Conservation (phyloP, 768 basidiomycete genomes). For the Kwoniella bestiolae region DNA sequence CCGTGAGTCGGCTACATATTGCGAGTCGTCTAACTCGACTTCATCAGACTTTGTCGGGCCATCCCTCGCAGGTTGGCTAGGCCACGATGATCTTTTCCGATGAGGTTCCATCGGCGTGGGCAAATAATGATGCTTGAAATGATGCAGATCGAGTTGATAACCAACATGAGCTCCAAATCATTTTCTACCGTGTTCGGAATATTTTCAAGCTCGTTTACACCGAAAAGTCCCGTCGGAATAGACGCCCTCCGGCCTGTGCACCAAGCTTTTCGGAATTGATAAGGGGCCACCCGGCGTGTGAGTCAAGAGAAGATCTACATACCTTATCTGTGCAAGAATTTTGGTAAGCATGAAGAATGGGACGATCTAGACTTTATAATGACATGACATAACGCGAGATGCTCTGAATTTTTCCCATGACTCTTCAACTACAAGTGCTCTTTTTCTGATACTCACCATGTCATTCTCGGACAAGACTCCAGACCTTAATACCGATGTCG, state of each 20-base stretch:
- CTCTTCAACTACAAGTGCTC: not conserved
- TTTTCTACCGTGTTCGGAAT: not conserved
- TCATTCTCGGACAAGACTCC: constrained; percentile 2
- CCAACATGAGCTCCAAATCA: not conserved
- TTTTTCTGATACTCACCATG: not conserved
- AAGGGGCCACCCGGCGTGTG: not conserved
- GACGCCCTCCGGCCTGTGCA: not conserved
- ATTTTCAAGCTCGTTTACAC: not conserved
- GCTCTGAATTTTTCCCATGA: not conserved
- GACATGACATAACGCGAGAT: not conserved
- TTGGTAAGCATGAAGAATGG: not conserved
- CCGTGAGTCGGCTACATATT: no score
- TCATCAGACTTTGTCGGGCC: not conserved
- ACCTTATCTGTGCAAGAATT: not conserved
- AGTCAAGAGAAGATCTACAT: not conserved
- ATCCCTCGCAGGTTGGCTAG: not conserved
- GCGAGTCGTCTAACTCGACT: not conserved
- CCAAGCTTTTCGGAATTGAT: not conserved
- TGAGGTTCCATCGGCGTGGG: not conserved
- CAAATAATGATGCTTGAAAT: no score
- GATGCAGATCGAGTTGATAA: not conserved
- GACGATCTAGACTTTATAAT: not conserved
- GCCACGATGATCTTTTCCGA: not conserved
- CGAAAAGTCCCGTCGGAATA: not conserved
- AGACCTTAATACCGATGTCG: constrained; percentile 9